Evolutionary conservation across 2,329 filamentous ascomycete species (phyloP), one percentile per base, ranked within the genome.

Genomic region (Plectosphaerella cucumerina): DNA sequence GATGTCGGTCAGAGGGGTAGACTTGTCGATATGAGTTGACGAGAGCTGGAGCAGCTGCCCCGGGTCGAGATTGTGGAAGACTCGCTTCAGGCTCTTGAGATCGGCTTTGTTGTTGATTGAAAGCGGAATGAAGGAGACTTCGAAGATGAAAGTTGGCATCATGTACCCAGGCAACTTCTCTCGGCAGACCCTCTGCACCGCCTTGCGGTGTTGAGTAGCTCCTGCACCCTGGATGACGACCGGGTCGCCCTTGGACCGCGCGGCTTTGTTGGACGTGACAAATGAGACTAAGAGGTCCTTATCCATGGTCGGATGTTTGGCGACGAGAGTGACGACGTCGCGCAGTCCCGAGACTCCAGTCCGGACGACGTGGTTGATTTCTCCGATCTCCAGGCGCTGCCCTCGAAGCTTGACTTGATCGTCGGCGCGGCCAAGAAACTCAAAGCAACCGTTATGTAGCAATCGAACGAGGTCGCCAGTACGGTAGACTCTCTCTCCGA

Each of bases 31-130:
- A 3, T 17, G 39, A 12, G 8, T 20, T 17, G 39, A 42, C 20
- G 39, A 75, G 4, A 89, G 67, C 1, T 68, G 68, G 55, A 89
- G 82, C 18, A 95, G 70, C 9, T 85, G 73, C 33, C 83, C 80
- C 0, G 79, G 69, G 0, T 79, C 76, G 3, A 93, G 63, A 0
- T 72, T 69, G 10, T 78, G 68, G 60, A 93, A 96, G 1, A 95
- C 68, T 1, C 70, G 67, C 51, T 80, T 85, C 3, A 97, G 69
- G 34, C 76, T 74, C 60, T 87, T 93, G 6, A 78, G 76, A 60
- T 97, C 91, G 0, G 87, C 86, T 64, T 97, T 97, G 68, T 96
- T 96, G 65, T 96, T 97, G 6, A 88, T 74, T 1, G 90, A 95
- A 0, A 97, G 74, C 0, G 92, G 92, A 49, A 97, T 84, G 8